Evolutionary conservation across 768 basidiomycete genomes (phyloP).

Genomic region (Lentinus brumalis): DNA sequence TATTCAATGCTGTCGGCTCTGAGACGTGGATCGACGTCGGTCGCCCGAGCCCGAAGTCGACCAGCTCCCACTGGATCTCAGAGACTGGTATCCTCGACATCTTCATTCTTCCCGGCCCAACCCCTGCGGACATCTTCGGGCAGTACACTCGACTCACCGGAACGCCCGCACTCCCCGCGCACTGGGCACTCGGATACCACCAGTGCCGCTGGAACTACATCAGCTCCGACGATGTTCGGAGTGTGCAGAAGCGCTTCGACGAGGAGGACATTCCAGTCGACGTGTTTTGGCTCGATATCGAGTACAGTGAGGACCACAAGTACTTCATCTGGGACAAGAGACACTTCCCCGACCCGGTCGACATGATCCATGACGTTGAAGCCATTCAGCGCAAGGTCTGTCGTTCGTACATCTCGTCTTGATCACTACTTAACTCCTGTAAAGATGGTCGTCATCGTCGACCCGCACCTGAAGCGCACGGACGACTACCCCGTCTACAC

Average conservation of each 20-base stretch:
- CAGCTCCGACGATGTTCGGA: slow-evolving; percentile 82
- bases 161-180: slow-evolving; percentile 81
- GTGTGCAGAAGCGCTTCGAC: slow-evolving; percentile 86
- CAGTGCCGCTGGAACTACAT: slow-evolving; percentile 99
- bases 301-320: slow-evolving; percentile 90
- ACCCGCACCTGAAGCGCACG: slow-evolving; percentile 91
- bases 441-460: slow-evolving; percentile 97
- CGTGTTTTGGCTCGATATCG: slow-evolving; percentile 97
- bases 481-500: slow-evolving; percentile 81
- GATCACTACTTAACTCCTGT: slow-evolving; percentile 5
- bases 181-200: slow-evolving; percentile 93
- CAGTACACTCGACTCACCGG: slow-evolving; percentile 90
- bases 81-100: slow-evolving; percentile 96
- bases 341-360: slow-evolving; percentile 90
- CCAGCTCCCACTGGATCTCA: slow-evolving; percentile 94
- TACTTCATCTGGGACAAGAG: slow-evolving; percentile 97
- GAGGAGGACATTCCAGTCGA: slow-evolving; percentile 95
- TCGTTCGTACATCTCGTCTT: background rate
- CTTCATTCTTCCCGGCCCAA: slow-evolving; percentile 91
- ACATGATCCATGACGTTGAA: slow-evolving; percentile 90
- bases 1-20: slow-evolving; percentile 85
- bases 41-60: slow-evolving; percentile 65
- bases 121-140: slow-evolving; percentile 75
- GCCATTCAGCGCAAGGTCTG: slow-evolving; percentile 81
- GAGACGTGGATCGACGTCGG: slow-evolving; percentile 96